Evolutionary conservation across 305 asterid species (phyloP).

Genomic region (Ruellia speciosa): DNA sequence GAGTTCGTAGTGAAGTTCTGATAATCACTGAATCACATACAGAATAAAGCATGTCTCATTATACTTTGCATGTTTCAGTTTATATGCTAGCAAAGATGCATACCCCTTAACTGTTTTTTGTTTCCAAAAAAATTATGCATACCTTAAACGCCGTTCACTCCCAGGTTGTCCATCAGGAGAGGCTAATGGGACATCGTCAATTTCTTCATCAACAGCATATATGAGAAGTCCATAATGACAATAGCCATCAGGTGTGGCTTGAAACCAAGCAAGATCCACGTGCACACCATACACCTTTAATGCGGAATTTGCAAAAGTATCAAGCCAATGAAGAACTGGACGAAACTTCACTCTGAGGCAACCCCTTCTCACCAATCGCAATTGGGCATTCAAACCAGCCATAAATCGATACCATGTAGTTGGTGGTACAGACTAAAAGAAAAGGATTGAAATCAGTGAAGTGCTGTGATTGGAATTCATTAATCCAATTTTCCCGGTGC

Average conservation of each 20-base stretch:
- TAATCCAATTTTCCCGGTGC: not conserved
- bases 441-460: conserved; percentile 16
- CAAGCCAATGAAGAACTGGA: conserved; percentile 73
- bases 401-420: conserved; percentile 93
- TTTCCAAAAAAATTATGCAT: conserved; percentile 14
- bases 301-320: conserved; percentile 78
- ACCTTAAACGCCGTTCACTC: conserved; percentile 54
- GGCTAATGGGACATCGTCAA: conserved; percentile 35
- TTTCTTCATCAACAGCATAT: conserved; percentile 50
- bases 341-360: conserved; percentile 63
- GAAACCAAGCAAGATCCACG: conserved; percentile 85
- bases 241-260: conserved; percentile 55
- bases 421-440: conserved; percentile 79
- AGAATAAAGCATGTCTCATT: not conserved
- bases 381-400: conserved; percentile 94
- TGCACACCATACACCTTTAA: conserved; percentile 52
- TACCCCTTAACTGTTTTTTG: too few species aligned
- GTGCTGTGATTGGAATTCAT: not conserved
- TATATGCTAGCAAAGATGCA: conserved; percentile 11
- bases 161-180: conserved; percentile 39
- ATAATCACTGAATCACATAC: not conserved
- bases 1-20: not conserved
- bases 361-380: conserved; percentile 85
- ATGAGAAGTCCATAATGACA: conserved; percentile 77
- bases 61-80: not conserved